Conservation (phyloP, 2,329 filamentous ascomycete species). For the Arthrobotrys sinensis region DNA sequence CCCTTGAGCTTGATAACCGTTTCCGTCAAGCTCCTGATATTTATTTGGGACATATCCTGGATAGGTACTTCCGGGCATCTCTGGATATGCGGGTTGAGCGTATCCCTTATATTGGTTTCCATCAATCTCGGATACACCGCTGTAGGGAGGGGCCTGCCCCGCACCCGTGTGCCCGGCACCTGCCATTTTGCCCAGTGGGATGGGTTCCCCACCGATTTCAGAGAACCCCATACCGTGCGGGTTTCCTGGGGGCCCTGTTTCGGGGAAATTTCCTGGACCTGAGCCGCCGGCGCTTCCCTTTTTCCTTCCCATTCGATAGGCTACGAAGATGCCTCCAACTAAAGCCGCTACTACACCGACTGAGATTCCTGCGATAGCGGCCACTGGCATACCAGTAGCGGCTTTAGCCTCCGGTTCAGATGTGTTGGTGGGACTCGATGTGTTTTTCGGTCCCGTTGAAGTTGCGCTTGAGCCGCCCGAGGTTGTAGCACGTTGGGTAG, state of each 20-base stretch:
- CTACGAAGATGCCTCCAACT: constrained; percentile 8
- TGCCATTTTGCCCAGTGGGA: constrained; percentile 1
- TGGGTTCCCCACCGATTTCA: constrained; percentile 13
- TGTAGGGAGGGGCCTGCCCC: constrained; percentile 25
- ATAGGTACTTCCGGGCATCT: constrained; percentile 13
- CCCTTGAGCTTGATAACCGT: constrained; percentile 17
- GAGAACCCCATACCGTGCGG: constrained; percentile 25
- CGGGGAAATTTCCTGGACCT: neutral
- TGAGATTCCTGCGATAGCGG: constrained; percentile 13
- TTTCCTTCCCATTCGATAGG: constrained; percentile 21
- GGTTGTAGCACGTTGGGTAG: constrained; percentile 1
- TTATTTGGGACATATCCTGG: constrained; percentile 8
- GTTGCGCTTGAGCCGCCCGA: neutral
- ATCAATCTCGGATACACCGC: constrained; percentile 12
- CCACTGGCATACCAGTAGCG: neutral
- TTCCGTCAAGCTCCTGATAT: constrained; percentile 22
- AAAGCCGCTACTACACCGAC: constrained; percentile 19
- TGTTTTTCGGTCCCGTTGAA: constrained; percentile 2
- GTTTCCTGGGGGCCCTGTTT: neutral
- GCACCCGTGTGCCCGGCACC: neutral
- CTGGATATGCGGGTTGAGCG: constrained; percentile 5
- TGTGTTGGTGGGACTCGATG: constrained; percentile 14
- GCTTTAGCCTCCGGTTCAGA: neutral
- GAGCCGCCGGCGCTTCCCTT: neutral
- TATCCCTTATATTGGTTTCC: constrained; percentile 34